Conservation (phyloP, 768 basidiomycete genomes). For the Butyriboletus loyo region DNA sequence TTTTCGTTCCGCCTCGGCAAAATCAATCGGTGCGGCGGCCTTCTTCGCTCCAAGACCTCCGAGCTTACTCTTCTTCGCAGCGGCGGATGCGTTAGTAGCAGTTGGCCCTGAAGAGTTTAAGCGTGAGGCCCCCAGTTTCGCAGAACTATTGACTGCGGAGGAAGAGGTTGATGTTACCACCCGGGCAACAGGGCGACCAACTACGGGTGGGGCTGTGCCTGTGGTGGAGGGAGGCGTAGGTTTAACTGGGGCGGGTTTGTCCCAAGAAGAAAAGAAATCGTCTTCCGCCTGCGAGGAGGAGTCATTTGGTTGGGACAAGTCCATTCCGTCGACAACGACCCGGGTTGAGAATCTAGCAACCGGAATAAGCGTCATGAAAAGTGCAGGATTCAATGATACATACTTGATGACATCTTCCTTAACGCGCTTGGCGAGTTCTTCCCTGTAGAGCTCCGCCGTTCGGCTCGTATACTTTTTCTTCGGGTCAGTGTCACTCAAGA, state of each 20-base stretch:
- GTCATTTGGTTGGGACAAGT: constrained; percentile 39
- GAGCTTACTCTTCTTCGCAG: constrained; percentile 63
- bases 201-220: constrained; percentile 51
- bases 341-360: constrained; percentile 66
- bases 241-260: constrained; percentile 68
- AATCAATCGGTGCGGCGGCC: constrained; percentile 77
- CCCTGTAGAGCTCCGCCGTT: constrained; percentile 86
- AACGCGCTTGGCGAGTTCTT: constrained; percentile 78
- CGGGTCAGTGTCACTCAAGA: constrained; percentile 70
- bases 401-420: constrained; percentile 72
- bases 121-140: constrained; percentile 42
- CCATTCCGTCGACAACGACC: constrained; percentile 81
- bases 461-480: constrained; percentile 89
- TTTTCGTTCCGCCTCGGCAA: constrained; percentile 89
- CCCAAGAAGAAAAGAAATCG: constrained; percentile 97
- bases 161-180: constrained; percentile 62
- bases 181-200: constrained; percentile 57
- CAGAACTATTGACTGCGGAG: constrained; percentile 25
- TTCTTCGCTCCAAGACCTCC: constrained; percentile 87
- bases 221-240: constrained; percentile 50
- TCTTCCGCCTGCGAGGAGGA: constrained; percentile 59
- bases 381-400: constrained; percentile 20
- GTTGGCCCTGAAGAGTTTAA: constrained; percentile 40
- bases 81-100: constrained; percentile 30
- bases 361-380: not conserved